Base-by-base conservation (phyloP, 1,284 basidiomycete genomes). In the Tilletia setariae region DNA sequence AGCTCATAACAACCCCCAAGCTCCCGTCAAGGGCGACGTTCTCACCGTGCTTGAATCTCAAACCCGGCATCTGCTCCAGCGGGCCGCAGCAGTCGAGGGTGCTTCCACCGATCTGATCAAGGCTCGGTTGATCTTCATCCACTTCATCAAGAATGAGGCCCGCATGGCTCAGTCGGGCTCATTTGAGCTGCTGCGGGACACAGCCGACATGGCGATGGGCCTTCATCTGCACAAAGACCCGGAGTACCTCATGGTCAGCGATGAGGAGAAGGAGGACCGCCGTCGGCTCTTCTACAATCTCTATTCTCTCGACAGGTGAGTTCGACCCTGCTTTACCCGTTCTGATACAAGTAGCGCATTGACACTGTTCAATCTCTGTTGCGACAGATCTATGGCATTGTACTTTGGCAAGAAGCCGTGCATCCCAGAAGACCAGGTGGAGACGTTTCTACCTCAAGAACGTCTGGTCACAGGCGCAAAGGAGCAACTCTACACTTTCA, bases 121-220 rank as follows among this genome's bases (percentile, higher is more conserved):
- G 15, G 51, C 51, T 15, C 51, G 51, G 1, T 25, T 53, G n/a
- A 25, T 53, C 1, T 28, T 53, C 11, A 6, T 53, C 16, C 21
- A 53, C 51, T 53, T 53, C 21, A 53, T 53, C 51, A 53, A 53
- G 51, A 53, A 53, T 28, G 51, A 53, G 28, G 51, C 51, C 15
- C 51, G 51, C 15, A 21, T 53, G n/a, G 51, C 51, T 23, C 23
- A 53, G 51, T 28, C 51, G 1, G 51, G 28, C 21, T 21, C 51
- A 25, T 28, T 25, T 53, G 1, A 32, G 15, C 13, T 53, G 13
- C 51, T 53, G 21, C 23, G 13, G 21, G 51, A 53, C 0, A 53
- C 51, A 7, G 51, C 28, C 7, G 23, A 53, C 8, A 25, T 53
- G 23, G 28, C 51, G 23, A 53, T 53, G 51, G n/a, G 28, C 4